Percentiles rank a stretch among this genome's conserved stretches.
Evolutionary conservation across 2,329 filamentous ascomycete genomes (phyloP).

Genomic region (Monilinia aucupariae): DNA sequence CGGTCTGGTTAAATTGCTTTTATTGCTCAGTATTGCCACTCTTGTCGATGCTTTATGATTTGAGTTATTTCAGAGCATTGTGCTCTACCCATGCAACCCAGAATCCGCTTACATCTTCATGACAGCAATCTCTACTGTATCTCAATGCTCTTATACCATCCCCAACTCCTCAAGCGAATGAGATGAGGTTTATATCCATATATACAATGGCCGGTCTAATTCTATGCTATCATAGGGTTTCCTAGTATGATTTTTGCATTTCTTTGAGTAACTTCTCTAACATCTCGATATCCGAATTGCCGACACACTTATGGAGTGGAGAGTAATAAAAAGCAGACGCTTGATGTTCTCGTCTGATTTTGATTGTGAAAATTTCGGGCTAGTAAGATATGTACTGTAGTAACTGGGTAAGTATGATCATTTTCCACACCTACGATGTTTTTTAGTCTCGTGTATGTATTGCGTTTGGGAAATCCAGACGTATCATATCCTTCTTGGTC

Average conservation of each 20-base stretch:
- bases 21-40: not conserved
- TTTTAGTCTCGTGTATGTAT: too few relatives aligned
- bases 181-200: not conserved
- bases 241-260: not conserved
- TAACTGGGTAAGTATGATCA: too few relatives aligned
- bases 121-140: not conserved
- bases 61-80: not conserved
- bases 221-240: not conserved
- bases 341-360: not conserved
- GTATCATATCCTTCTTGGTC: too few relatives aligned
- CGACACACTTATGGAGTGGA: not conserved
- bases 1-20: not conserved
- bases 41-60: not conserved
- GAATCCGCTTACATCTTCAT: too few relatives aligned
- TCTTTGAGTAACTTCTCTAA: not conserved
- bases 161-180: not conserved
- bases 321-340: not conserved
- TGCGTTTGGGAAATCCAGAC: too few relatives aligned
- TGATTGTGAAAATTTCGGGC: not conserved
- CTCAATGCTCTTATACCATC: not conserved
- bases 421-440: too few relatives aligned
- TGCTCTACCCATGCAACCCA: too few relatives aligned
- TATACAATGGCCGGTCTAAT: not conserved
- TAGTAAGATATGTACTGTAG: too few relatives aligned
- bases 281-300: not conserved